Percentiles rank a stretch among this genome's conserved stretches.
Evolutionary conservation across 2,329 filamentous ascomycete genomes (phyloP).

Genomic region (Epichloe aotearoae): DNA sequence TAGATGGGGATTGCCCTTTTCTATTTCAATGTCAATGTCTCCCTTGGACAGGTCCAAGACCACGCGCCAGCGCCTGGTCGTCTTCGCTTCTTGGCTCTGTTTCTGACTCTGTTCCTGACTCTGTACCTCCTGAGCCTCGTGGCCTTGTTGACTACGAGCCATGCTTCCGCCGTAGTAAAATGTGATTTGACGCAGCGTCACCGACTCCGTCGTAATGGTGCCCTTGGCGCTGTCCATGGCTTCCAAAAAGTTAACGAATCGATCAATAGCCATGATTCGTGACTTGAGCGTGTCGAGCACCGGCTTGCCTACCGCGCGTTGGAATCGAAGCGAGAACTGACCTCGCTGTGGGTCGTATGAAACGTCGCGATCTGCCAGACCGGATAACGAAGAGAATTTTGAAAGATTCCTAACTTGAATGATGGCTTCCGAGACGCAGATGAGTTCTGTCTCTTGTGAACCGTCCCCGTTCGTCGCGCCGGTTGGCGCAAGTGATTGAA

Average conservation of each 20-base stretch:
- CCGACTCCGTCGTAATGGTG: constrained; percentile 42
- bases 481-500: constrained; percentile 17
- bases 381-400: constrained; percentile 41
- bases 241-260: constrained; percentile 56
- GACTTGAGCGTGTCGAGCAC: constrained; percentile 45
- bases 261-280: constrained; percentile 53
- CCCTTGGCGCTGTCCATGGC: constrained; percentile 45
- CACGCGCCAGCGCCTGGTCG: constrained; percentile 32
- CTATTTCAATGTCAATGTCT: constrained; percentile 45
- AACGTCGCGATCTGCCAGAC: constrained; percentile 46
- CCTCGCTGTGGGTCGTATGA: constrained; percentile 46
- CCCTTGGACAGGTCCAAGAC: constrained; percentile 42
- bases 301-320: constrained; percentile 43
- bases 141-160: constrained; percentile 9
- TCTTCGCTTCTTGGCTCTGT: constrained; percentile 5
- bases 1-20: constrained; percentile 53
- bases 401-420: constrained; percentile 39
- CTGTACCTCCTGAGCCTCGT: background rate
- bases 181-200: constrained; percentile 48
- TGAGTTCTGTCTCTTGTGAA: constrained; percentile 14
- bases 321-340: constrained; percentile 48
- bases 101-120: background rate
- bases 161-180: constrained; percentile 47
- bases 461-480: constrained; percentile 5
- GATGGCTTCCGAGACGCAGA: constrained; percentile 37